A percentile compares a stretch with the other conserved stretches of the same genome.
Conservation (phyloP, 371 early-diverging fungal species). For the Syncephalastrum monosporum region DNA sequence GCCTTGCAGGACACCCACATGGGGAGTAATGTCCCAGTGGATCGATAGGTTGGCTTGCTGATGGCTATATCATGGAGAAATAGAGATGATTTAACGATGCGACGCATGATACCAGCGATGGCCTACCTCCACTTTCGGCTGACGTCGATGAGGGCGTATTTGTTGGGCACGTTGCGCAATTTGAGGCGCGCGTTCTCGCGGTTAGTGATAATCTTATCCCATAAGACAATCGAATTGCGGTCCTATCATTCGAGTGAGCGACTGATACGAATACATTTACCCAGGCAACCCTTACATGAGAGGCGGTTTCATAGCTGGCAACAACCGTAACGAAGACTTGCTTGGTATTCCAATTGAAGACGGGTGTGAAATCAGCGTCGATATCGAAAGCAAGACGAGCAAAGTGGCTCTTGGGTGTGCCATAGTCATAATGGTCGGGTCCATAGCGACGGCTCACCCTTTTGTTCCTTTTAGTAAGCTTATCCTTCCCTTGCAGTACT, state of each 20-base stretch:
- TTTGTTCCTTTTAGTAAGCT: not conserved
- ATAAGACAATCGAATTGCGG: conserved; percentile 83
- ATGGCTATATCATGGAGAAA: conserved; percentile 19
- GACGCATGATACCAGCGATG: not conserved
- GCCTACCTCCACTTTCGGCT: conserved; percentile 69
- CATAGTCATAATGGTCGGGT: conserved; percentile 64
- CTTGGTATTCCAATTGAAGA: conserved; percentile 97
- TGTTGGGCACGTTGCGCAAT: conserved; percentile 64
- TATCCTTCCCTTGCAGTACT: not conserved
- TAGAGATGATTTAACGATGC: no score
- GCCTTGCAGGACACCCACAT: conserved; percentile 74
- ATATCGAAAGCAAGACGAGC: conserved; percentile 69
- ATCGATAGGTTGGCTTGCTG: conserved; percentile 73
- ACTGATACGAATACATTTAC: not conserved
- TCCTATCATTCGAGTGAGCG: conserved; percentile 16
- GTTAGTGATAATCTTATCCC: conserved; percentile 86
- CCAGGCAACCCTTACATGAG: conserved; percentile 42
- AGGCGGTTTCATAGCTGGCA: conserved; percentile 76
- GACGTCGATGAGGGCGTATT: conserved; percentile 70
- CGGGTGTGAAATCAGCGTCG: conserved; percentile 80
- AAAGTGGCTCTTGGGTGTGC: conserved; percentile 64
- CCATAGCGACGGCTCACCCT: conserved; percentile 61
- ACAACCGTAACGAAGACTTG: conserved; percentile 88
- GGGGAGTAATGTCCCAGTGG: conserved; percentile 88
- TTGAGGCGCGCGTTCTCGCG: conserved; percentile 68